phyloP scores from a whole-genome alignment of 306 rosid genomes.

The Vicia villosa region DNA sequence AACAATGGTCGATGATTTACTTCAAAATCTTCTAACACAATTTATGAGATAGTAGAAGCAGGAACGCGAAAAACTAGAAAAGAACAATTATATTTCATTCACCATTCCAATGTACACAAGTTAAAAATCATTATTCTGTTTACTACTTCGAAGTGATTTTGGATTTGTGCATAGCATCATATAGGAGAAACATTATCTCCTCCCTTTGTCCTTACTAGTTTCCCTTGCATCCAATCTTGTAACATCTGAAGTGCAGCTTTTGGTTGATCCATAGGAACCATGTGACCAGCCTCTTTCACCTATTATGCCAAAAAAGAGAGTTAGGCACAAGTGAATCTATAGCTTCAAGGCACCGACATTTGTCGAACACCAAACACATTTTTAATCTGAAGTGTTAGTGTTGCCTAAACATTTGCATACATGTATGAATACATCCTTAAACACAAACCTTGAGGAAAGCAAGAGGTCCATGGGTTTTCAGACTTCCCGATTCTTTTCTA shows the following conservation, averaged over 20 bases:
- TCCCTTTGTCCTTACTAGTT: constrained; percentile 37
- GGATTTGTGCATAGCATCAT: constrained; percentile 34
- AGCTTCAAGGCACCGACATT: not conserved
- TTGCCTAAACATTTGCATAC: not conserved
- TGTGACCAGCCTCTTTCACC: constrained; percentile 84
- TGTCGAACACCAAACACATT: not conserved
- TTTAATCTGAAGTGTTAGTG: not conserved
- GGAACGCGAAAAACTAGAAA: not conserved
- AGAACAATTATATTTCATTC: not conserved
- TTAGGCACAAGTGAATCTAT: constrained; percentile 29
- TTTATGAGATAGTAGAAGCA: constrained; percentile 5
- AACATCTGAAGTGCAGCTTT: constrained; percentile 79
- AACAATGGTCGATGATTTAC: not conserved
- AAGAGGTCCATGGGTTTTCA: constrained; percentile 79
- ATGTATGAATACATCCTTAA: not conserved
- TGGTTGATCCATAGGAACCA: constrained; percentile 98
- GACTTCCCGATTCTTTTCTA: constrained; percentile 67
- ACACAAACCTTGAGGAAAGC: constrained; percentile 76
- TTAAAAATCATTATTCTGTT: constrained; percentile 16
- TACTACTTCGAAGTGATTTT: constrained; percentile 25
- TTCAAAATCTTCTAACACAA: not conserved
- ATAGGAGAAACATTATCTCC: constrained; percentile 47
- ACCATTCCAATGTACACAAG: constrained; percentile 17
- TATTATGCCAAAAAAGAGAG: constrained; percentile 24
- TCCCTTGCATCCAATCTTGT: constrained; percentile 77